A percentile compares a stretch with the other conserved stretches of the same genome.
These are phyloP conservation scores for Elsinoe perseae DNA, from an alignment of 2,329 filamentous ascomycete species.

Conservation along the genomic window DNA sequence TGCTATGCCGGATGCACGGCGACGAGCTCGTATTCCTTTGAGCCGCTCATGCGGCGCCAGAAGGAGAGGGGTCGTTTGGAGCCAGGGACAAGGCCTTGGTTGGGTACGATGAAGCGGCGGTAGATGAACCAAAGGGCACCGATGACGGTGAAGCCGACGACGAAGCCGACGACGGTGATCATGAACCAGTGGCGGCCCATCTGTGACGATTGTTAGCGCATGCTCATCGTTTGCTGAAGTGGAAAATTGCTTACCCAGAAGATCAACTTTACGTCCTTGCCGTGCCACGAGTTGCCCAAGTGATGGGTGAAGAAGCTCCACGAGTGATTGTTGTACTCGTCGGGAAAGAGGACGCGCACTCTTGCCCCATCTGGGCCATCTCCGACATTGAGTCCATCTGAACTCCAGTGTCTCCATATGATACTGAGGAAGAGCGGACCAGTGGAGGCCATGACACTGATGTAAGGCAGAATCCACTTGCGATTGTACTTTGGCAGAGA, in stretches of 20 bases:
- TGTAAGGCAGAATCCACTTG: constrained; percentile 63
- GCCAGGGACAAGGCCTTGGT: constrained; percentile 14
- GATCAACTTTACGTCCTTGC: constrained; percentile 54
- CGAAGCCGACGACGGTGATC: constrained; percentile 46
- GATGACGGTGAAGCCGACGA: constrained; percentile 41
- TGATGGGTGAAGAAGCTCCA: constrained; percentile 68
- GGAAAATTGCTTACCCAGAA: constrained; percentile 47
- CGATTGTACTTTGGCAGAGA: constrained; percentile 59
- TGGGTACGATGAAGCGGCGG: constrained; percentile 32
- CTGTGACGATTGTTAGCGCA: constrained; percentile 22
- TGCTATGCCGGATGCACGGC: constrained; percentile 14
- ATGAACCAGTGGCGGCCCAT: constrained; percentile 47
- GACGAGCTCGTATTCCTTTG: constrained; percentile 19
- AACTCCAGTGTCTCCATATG: constrained; percentile 66
- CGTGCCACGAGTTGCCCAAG: constrained; percentile 58
- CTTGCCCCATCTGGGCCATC: constrained; percentile 40
- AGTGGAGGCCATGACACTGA: constrained; percentile 72
- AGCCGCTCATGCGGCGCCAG: constrained; percentile 17
- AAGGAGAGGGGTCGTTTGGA: constrained; percentile 15
- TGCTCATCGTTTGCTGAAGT: not conserved
- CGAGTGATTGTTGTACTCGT: constrained; percentile 58
- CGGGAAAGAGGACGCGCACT: constrained; percentile 60
- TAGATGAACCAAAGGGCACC: constrained; percentile 46
- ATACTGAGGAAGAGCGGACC: constrained; percentile 69
- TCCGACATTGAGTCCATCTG: constrained; percentile 38